Evolutionary conservation across 2,329 filamentous ascomycete genomes (phyloP).

Genomic region (Fusarium subtropicale): DNA sequence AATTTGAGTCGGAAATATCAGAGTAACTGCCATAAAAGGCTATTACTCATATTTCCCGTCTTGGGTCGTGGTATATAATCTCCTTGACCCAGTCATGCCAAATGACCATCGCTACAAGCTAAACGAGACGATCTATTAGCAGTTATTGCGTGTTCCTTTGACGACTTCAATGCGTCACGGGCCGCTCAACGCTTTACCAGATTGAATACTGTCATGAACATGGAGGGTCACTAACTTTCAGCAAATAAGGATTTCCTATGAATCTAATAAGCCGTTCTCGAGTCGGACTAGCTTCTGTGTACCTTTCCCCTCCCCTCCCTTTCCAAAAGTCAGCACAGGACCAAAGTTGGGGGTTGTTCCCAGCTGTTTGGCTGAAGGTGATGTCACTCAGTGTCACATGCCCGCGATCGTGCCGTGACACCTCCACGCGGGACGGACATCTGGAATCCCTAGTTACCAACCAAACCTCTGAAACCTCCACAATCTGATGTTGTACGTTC

Average conservation of each 20-base stretch:
- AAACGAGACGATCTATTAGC: neutral
- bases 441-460: constrained; percentile 7
- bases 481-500: constrained; percentile 9
- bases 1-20: neutral
- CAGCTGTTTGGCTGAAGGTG: constrained; percentile 17
- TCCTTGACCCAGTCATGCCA: no score
- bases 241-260: constrained; percentile 10
- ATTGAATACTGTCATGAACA: constrained; percentile 4
- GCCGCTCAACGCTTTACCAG: constrained; percentile 28
- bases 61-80: neutral
- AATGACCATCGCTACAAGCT: neutral
- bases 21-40: neutral
- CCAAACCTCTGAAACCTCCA: constrained; percentile 13
- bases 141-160: neutral
- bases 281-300: constrained; percentile 12
- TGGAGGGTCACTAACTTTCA: constrained; percentile 9
- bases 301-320: neutral
- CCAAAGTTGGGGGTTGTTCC: neutral
- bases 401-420: constrained; percentile 28
- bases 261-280: neutral
- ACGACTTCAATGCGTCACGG: constrained; percentile 26
- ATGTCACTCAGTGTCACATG: constrained; percentile 46
- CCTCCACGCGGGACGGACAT: constrained; percentile 22
- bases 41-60: neutral
- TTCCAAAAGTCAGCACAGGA: neutral